These are phyloP conservation scores for Botryobasidium botryosum DNA, from an alignment of 768 basidiomycete species.

Conservation along the genomic window DNA sequence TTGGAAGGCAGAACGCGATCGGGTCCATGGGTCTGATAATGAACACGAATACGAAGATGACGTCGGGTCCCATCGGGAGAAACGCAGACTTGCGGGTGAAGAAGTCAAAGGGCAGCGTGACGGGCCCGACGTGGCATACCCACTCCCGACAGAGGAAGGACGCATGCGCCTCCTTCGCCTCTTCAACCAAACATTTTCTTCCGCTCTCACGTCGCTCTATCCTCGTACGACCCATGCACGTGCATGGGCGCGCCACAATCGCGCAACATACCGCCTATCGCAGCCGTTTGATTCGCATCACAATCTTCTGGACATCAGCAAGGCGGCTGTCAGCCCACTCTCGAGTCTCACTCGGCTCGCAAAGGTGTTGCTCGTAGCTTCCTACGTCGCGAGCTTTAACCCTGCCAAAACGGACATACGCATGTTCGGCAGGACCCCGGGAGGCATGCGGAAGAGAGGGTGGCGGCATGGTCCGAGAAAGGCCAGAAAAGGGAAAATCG, in stretches of 20 bases:
- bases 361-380: conserved; percentile 58
- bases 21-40: conserved; percentile 11
- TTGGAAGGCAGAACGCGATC: conserved; percentile 15
- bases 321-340: not conserved
- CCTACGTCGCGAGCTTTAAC: conserved; percentile 73
- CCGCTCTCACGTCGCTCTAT: conserved; percentile 47
- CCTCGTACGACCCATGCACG: conserved; percentile 49
- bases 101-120: conserved; percentile 11
- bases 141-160: conserved; percentile 34
- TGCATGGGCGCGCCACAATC: conserved; percentile 41
- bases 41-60: conserved; percentile 15
- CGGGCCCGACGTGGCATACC: conserved; percentile 17
- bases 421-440: conserved; percentile 62
- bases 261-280: conserved; percentile 22
- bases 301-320: not conserved
- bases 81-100: conserved; percentile 8
- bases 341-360: conserved; percentile 17
- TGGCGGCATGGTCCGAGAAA: too few species aligned
- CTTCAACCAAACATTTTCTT: conserved; percentile 44
- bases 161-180: conserved; percentile 47
- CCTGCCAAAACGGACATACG: conserved; percentile 63
- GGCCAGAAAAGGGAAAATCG: conserved; percentile 23
- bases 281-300: not conserved
- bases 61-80: too few species aligned
- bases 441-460: conserved; percentile 46